Evolutionary conservation across 352 stramenopile genomes (phyloP), one percentile per base, ranked within the genome.

Genomic region (Globisporangium alternatum): DNA sequence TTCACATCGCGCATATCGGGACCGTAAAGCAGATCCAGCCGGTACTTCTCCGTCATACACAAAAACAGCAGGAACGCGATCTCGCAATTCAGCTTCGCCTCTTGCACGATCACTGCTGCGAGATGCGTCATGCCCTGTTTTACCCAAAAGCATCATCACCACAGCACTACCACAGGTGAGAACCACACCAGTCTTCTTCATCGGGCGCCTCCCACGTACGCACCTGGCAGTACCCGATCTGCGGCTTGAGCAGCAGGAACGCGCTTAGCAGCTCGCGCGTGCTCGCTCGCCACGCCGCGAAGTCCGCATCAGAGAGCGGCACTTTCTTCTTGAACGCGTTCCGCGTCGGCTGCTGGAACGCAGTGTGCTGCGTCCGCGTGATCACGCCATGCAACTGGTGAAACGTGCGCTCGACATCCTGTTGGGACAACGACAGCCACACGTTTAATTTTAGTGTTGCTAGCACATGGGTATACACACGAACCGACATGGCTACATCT

Each of bases 1-100:
- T 85, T 82, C 33, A 85, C 66, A 51, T 85, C 75, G 53, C 77
- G 77, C 74, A 85, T 83, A 5, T 78, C 74, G 0, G 76, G 76
- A 5, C 72, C 65, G 39, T 83, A 85, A 19, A 85, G 57, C 39
- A 75, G 51, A 47, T 85, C 74, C 63, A 85, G 65, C 31, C 76
- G 72, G 66, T 81, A 85, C 39, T 75, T 78, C 56, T 85, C 76
- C 19, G 74, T 81, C n/a, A 85, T 67, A 17, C 64, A 69, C n/a
- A 85, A 31, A 45, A 82, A 82, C 41, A 85, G 55, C 3, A 72
- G 72, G 47, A 85, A 82, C 5, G 76, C 76, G 12, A 69, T 75
- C 44, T 82, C 76, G 47, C 74, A 78, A 31, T 74, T 82, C 43
- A 81, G 69, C 47, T 85, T 85, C 13, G 67, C 74, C 41, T 85